phyloP scores from a whole-genome alignment of 208 protist genomes.

The Phytomonas francai region DNA sequence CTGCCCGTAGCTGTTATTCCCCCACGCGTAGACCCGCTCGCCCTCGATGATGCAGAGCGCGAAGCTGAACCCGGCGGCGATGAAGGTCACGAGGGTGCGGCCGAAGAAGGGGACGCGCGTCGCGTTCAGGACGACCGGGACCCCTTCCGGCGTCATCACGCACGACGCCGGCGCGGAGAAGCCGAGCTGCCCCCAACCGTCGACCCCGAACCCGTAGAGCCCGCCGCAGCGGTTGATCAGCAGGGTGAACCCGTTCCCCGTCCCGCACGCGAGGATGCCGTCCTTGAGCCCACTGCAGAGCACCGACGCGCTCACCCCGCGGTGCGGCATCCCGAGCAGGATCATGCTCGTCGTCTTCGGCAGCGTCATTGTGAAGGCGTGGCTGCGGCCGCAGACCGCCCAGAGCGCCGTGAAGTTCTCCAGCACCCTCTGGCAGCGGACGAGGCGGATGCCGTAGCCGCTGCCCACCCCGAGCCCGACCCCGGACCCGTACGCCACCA shows the following conservation, averaged over 20 bases:
- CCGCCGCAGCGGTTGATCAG: constrained; percentile 58
- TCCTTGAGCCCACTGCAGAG: constrained; percentile 43
- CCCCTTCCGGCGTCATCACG: constrained; percentile 44
- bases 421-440: constrained; percentile 48
- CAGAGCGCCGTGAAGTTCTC: constrained; percentile 60
- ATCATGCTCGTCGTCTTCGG: constrained; percentile 52
- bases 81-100: constrained; percentile 38
- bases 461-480: constrained; percentile 52
- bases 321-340: constrained; percentile 56
- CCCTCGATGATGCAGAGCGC: constrained; percentile 56
- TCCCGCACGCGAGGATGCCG: constrained; percentile 49
- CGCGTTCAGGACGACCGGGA: constrained; percentile 60
- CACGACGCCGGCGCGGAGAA: constrained; percentile 35
- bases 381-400: constrained; percentile 33
- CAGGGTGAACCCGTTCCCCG: constrained; percentile 70
- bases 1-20: constrained; percentile 79
- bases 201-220: constrained; percentile 61
- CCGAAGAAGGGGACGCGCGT: constrained; percentile 55
- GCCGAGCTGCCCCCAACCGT: constrained; percentile 77
- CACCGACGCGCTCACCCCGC: constrained; percentile 33
- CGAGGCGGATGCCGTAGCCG: constrained; percentile 58
- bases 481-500: constrained; percentile 63
- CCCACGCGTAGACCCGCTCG: constrained; percentile 72
- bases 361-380: constrained; percentile 62
- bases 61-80: constrained; percentile 51